Base-by-base conservation (phyloP, 2,329 filamentous ascomycete species). In the Xylariaceae sp. region DNA sequence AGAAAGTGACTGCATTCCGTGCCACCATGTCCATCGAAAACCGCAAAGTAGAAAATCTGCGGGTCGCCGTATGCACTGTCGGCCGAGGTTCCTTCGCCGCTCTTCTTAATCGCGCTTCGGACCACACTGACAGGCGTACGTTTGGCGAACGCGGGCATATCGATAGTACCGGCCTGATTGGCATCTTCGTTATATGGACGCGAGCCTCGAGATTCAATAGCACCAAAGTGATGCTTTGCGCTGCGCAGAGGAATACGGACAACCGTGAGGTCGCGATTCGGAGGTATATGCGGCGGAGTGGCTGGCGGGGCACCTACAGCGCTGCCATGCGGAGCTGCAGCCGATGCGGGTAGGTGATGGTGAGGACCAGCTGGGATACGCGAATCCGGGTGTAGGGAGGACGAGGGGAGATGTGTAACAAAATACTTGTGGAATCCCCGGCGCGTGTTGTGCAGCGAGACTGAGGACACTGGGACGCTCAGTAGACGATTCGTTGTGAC, bases 1-100 rank as follows among this genome's bases (percentile, higher is more conserved):
- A 97, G 75, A 68, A 96, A 97, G 15, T 88, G 86, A 61, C 91
- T 92, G 74, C 94, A 97, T 72, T 96, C 89, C 17, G 79, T 83
- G 17, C 94, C 94, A 8, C 94, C 94, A 76, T 99, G 94, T 2
- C 94, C 94, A 74, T 99, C 94, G 70, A 97, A 99, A 1, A 97
- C 87, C 1, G 85, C 92, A 80, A 97, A 99, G 74, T 97, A 99
- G 74, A 99, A 99, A 39, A 97, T 88, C 72, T 97, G 93, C 1
- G 93, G 93, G 71, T 97, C 93, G 2, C 93, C 93, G 63, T 85
- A 89, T 1, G 89, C 85, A 64, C 87, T 89, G 59, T 90, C 89
- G 4, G 90, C 90, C 8, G 80, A 84, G 23, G 83, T 90, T 53
- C 82, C 86, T 74, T 85, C 85, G 62, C 78, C 82, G 23, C 76